Conservation (phyloP, 169 alveolate species). For the Cytauxzoon felis region DNA sequence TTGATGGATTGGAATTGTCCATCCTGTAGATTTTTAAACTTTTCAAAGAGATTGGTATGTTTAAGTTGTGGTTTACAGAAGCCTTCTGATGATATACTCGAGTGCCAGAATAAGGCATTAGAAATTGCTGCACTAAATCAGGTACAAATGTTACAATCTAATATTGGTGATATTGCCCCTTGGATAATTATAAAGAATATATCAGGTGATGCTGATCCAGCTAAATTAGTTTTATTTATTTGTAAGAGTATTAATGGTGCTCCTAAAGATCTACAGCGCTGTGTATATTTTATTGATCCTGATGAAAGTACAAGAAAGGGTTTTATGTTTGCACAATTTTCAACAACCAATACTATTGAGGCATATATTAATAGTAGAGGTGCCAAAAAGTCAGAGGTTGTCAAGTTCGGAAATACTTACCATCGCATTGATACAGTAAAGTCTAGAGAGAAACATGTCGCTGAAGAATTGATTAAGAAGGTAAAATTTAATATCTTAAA, state of each 20-base stretch:
- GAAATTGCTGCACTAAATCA: conserved; percentile 31
- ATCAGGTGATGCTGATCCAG: conserved; percentile 31
- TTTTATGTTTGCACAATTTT: conserved; percentile 44
- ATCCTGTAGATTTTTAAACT: conserved; percentile 68
- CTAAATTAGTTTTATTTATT: conserved; percentile 16
- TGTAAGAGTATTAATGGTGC: conserved; percentile 19
- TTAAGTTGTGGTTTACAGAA: conserved; percentile 33
- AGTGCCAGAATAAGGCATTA: conserved; percentile 35
- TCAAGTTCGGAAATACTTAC: conserved; percentile 13
- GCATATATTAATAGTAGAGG: conserved; percentile 10
- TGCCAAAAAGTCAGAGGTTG: conserved; percentile 9
- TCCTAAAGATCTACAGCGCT: conserved; percentile 38
- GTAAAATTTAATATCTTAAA: conserved; percentile 10
- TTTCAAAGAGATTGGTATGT: conserved; percentile 56
- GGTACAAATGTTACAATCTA: conserved; percentile 35
- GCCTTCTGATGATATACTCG: conserved; percentile 47
- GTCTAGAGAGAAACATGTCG: conserved; percentile 52
- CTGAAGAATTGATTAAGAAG: conserved; percentile 42
- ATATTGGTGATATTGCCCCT: conserved; percentile 44
- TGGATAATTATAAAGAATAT: conserved; percentile 52
- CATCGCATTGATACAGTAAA: conserved; percentile 42
- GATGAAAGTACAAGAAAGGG: conserved; percentile 22
- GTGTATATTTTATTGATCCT: conserved; percentile 41
- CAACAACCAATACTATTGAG: not conserved
- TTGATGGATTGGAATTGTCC: conserved; percentile 74